These are phyloP conservation scores for Termitomyces sp. DNA, from an alignment of 768 basidiomycete genomes.

Conservation along the genomic window DNA sequence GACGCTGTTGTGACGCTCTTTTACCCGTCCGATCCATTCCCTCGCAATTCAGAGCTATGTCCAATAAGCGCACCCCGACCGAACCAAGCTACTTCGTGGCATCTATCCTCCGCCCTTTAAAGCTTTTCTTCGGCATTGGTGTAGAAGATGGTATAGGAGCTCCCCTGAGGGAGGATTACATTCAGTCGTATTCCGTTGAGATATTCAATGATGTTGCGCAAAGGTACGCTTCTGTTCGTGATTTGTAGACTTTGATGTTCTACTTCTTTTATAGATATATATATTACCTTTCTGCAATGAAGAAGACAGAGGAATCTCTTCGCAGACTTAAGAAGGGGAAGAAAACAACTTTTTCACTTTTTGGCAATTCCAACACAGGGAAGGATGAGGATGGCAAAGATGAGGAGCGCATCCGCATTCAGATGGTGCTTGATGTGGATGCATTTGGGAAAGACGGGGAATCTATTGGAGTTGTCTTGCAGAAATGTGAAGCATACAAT, in stretches of 20 bases:
- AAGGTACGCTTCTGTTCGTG: constrained; percentile 34
- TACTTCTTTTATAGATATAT: constrained; percentile 53
- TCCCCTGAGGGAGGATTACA: constrained; percentile 47
- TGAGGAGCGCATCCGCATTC: constrained; percentile 81
- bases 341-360: constrained; percentile 72
- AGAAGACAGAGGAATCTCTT: constrained; percentile 89
- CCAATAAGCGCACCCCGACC: constrained; percentile 61
- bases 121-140: constrained; percentile 64
- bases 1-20: constrained; percentile 81
- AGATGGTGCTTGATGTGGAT: constrained; percentile 83
- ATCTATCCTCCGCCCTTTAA: constrained; percentile 75
- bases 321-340: constrained; percentile 84
- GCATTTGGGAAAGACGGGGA: constrained; percentile 77
- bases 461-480: constrained; percentile 59
- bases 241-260: neutral
- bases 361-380: constrained; percentile 43
- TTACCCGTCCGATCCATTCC: constrained; percentile 84
- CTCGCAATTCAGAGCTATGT: constrained; percentile 84
- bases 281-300: constrained; percentile 73
- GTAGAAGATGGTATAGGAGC: constrained; percentile 53
- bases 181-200: constrained; percentile 46
- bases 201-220: constrained; percentile 71
- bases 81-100: constrained; percentile 87
- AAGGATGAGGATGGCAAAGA: constrained; percentile 72
- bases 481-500: constrained; percentile 44